These are phyloP conservation scores for Phtheirospermum japonicum DNA, from an alignment of 257 asterid species.

Conservation along the genomic window DNA sequence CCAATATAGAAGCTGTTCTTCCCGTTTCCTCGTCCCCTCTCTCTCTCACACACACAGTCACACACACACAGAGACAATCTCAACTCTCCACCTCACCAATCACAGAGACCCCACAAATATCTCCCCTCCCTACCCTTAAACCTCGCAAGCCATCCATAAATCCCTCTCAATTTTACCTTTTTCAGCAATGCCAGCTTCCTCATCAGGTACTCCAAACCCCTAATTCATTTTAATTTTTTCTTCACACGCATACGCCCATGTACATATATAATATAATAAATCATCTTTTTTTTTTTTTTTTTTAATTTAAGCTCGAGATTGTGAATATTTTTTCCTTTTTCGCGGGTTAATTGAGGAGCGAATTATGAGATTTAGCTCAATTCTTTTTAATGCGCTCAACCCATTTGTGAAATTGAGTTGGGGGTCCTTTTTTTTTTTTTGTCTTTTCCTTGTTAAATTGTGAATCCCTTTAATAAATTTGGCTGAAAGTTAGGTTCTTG, in stretches of 20 bases:
- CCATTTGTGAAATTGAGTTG: constrained; percentile 10
- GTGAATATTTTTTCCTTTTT: background rate
- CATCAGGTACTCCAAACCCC: constrained; percentile 31
- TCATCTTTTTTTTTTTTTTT: background rate
- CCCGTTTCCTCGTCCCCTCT: constrained; percentile 11
- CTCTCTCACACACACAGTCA: constrained; percentile 9
- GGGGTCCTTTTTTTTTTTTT: background rate
- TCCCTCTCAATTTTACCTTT: constrained; percentile 19
- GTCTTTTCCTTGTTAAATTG: background rate
- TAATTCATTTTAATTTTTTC: constrained; percentile 9
- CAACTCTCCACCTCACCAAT: constrained; percentile 27
- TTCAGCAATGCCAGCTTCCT: constrained; percentile 68
- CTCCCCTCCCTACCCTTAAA: constrained; percentile 27
- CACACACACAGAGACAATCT: constrained; percentile 17
- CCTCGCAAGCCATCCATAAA: constrained; percentile 29
- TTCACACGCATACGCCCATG: background rate
- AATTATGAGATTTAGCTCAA: constrained; percentile 8
- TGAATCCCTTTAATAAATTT: background rate
- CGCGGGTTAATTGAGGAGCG: background rate
- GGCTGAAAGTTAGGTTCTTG: background rate
- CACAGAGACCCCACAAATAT: constrained; percentile 49
- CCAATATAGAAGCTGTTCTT: constrained; percentile 15
- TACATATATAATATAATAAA: background rate
- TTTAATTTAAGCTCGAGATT: constrained; percentile 3
- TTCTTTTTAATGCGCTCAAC: background rate